Evolutionary conservation across 2,329 filamentous ascomycete species (phyloP), one percentile per base, ranked within the genome.

Genomic region (Taxawa tesnikishii): DNA sequence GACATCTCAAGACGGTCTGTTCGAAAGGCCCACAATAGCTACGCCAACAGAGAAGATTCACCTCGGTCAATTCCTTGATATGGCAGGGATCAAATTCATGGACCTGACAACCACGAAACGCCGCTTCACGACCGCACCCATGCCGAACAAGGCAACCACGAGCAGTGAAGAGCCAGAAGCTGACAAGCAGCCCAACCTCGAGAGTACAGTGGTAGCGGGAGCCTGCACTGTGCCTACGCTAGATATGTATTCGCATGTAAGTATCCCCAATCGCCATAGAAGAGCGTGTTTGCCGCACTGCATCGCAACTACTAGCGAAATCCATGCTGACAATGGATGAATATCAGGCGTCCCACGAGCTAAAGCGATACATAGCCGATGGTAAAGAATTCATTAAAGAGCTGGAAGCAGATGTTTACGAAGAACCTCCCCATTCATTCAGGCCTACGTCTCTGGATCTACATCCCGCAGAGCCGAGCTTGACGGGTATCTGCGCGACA

Each of bases 81-180:
- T 94, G 75, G 94, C 88, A 3, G 92, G 83, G 37, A 94, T 98
- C 47, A 83, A 87, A 33, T 98, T 98, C 60, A 94, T 98, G 82
- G 90, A 98, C 52, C 67, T 98, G 30, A 94, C 80, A n/a, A 94
- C 88, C 0, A 94, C 87, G 1, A 96, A 96, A 54, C 70, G 88
- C 43, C 73, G 90, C 34, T 81, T 92, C 46, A 96, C 88, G 0
- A 75, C 79, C 28, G 79, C 73, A 3, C 76, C 10, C 43, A 60
- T 45, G 53, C 62, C 32, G 47, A 50, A 47, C 8, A 52, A 49
- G 26, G 29, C 29, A 8, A 17, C 25, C 16, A 30, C 34, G 13
- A 37, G 33, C 13, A 26, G 18, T 9, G 28, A 15, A 13, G 36
- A 32, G 38, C 6, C 36, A 32, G 34, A 42, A 11, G 28, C 31